A percentile compares a stretch with the other conserved stretches of the same genome.
These are phyloP conservation scores for Fusarium veterinarium DNA, from an alignment of 2,329 filamentous ascomycete species.

Conservation along the genomic window DNA sequence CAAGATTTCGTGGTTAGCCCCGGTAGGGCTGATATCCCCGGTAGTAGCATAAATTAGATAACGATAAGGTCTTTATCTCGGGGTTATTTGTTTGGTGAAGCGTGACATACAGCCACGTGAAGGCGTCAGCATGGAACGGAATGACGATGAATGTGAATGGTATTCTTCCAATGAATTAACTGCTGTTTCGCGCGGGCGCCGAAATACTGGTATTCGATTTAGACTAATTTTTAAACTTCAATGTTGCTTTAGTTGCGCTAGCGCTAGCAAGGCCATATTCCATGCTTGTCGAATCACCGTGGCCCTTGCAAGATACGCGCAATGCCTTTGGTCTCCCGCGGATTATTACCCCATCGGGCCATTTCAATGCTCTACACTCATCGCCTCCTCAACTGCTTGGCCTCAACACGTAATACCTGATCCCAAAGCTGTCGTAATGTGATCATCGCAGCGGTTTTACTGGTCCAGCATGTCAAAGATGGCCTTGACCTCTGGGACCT, in stretches of 20 bases:
- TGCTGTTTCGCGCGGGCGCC: background rate
- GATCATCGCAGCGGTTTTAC: background rate
- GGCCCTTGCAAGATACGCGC: background rate
- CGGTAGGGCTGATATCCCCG: background rate
- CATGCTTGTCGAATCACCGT: background rate
- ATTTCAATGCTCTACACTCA: background rate
- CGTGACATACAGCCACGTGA: background rate
- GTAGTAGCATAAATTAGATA: background rate
- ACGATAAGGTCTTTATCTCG: too few species aligned
- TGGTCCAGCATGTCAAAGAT: constrained; percentile 37
- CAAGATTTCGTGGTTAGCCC: background rate
- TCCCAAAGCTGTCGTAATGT: background rate
- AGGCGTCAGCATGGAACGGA: background rate
- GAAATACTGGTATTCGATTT: background rate
- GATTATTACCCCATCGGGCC: background rate
- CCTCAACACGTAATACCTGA: rapidly evolving
- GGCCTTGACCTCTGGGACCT: constrained; percentile 41
- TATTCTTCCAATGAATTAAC: background rate
- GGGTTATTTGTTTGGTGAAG: too few species aligned
- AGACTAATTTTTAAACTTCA: background rate
- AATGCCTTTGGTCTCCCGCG: background rate
- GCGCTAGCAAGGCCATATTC: background rate
- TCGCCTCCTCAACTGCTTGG: background rate
- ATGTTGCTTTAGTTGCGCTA: background rate
- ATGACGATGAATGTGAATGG: background rate